phyloP scores from a whole-genome alignment of 1,284 basidiomycete species.

The Cystobasidiaceae sp. region DNA sequence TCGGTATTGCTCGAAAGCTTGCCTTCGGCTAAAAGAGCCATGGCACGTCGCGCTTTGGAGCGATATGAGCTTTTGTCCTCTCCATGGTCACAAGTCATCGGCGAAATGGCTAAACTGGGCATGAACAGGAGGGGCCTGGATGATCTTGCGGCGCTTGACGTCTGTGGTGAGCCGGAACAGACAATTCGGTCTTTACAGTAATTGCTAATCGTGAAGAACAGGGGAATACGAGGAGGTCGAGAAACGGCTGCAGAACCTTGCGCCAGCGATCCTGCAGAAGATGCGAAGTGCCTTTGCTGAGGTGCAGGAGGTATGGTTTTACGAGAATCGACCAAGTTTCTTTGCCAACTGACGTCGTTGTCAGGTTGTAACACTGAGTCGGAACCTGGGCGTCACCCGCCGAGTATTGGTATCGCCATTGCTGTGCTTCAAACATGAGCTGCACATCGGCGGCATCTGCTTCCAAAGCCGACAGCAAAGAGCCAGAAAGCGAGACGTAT shows the following conservation, averaged over 20 bases:
- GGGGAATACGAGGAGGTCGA: too few relatives aligned
- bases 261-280: too few relatives aligned
- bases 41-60: conserved; percentile 32
- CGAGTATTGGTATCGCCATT: conserved; percentile 52
- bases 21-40: not conserved
- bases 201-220: too few relatives aligned
- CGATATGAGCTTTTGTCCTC: conserved; percentile 37
- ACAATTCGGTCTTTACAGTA: too few relatives aligned
- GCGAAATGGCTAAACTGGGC: conserved; percentile 39
- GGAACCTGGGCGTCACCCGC: conserved; percentile 50
- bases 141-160: conserved; percentile 31
- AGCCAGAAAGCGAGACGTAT: conserved; percentile 51
- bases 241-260: too few relatives aligned
- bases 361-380: conserved; percentile 48
- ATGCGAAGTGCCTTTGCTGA: too few relatives aligned
- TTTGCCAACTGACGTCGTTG: conserved; percentile 40
- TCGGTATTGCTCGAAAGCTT: conserved; percentile 6
- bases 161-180: conserved; percentile 32
- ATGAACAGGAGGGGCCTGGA: conserved; percentile 36
- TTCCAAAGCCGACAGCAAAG: conserved; percentile 51
- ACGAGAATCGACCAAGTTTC: not conserved
- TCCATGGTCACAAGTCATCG: conserved; percentile 38
- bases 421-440: conserved; percentile 46
- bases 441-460: conserved; percentile 53
- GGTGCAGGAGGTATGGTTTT: conserved; percentile 1